These are phyloP conservation scores for Tulasnella sp. DNA, from an alignment of 768 basidiomycete genomes.

Conservation along the genomic window DNA sequence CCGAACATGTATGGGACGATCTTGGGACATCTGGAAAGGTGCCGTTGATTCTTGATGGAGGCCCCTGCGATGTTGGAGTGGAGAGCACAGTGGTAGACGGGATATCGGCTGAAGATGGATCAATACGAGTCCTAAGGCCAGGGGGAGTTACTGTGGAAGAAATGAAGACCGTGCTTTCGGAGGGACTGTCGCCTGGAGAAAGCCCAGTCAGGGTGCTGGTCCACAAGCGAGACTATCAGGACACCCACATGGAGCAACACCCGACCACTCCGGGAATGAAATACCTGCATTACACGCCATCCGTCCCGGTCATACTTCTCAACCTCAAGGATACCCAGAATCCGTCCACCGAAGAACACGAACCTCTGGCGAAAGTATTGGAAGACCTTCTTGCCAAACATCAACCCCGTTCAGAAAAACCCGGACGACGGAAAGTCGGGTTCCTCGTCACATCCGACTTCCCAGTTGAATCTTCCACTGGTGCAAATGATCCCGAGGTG, in stretches of 20 bases:
- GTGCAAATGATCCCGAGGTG: constrained; percentile 23
- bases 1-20: constrained; percentile 78
- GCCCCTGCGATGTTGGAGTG: constrained; percentile 80
- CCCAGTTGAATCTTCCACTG: constrained; percentile 36
- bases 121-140: constrained; percentile 78
- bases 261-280: constrained; percentile 99
- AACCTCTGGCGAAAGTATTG: background rate
- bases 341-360: background rate
- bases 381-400: background rate
- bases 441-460: constrained; percentile 65
- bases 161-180: constrained; percentile 50
- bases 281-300: constrained; percentile 93
- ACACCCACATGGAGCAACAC: constrained; percentile 62
- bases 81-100: constrained; percentile 97
- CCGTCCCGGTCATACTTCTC: constrained; percentile 77
- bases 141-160: constrained; percentile 92
- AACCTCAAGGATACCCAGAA: background rate
- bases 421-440: constrained; percentile 51
- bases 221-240: constrained; percentile 71
- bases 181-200: constrained; percentile 11
- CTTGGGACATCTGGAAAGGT: constrained; percentile 60
- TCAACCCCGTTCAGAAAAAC: background rate
- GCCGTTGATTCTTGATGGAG: constrained; percentile 84
- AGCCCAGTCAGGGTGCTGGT: constrained; percentile 54
- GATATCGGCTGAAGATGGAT: constrained; percentile 58